phyloP scores from a whole-genome alignment of 306 rosid species.

The Dryas alaskensis region DNA sequence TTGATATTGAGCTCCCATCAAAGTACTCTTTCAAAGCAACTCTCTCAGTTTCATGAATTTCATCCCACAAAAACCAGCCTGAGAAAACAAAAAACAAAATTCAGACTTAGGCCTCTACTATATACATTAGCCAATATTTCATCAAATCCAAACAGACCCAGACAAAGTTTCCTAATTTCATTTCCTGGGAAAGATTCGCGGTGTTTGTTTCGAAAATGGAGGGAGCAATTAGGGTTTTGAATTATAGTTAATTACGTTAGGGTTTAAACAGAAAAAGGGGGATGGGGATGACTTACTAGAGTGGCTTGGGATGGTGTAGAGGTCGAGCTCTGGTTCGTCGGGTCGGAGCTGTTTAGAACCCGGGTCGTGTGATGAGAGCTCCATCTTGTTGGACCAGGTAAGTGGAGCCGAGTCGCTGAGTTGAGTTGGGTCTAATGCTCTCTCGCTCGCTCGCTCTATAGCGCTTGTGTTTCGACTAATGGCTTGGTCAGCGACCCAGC shows the following conservation, averaged over 20 bases:
- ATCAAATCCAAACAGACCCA: neutral
- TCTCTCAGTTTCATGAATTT: slow-evolving; percentile 77
- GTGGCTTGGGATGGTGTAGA: slow-evolving; percentile 84
- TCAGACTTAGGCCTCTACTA: neutral
- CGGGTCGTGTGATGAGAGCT: slow-evolving; percentile 43
- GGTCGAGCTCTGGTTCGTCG: slow-evolving; percentile 84
- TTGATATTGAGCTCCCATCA: slow-evolving; percentile 62
- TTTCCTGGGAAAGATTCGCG: neutral
- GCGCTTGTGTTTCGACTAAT: neutral
- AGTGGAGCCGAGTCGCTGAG: slow-evolving; percentile 19
- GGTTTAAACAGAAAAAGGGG: neutral
- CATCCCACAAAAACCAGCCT: slow-evolving; percentile 98
- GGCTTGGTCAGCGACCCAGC: neutral
- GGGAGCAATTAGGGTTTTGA: slow-evolving; percentile 26
- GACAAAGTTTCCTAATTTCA: neutral
- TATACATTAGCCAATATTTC: neutral
- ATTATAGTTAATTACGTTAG: neutral
- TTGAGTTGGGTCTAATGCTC: slow-evolving; percentile 5
- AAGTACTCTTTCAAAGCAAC: slow-evolving; percentile 63
- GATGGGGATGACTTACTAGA: slow-evolving; percentile 56
- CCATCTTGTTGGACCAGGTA: slow-evolving; percentile 45
- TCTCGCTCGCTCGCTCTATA: neutral
- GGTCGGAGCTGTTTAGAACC: slow-evolving; percentile 42
- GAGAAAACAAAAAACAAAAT: slow-evolving; percentile 11
- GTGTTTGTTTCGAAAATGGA: neutral